Conservation (phyloP, 352 stramenopile species). For the Pythium dissotocum region DNA sequence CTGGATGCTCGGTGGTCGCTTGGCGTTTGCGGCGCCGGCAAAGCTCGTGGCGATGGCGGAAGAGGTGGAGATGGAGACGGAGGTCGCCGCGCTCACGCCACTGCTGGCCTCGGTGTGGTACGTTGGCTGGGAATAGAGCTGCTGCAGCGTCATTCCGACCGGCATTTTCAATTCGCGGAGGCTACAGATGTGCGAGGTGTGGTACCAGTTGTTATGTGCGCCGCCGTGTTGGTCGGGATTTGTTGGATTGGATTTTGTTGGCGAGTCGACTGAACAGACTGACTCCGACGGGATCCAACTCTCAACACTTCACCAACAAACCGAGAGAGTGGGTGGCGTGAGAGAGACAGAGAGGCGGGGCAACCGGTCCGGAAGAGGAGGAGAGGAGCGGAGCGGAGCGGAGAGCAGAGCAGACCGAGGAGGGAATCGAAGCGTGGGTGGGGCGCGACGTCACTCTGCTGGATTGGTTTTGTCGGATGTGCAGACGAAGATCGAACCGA, state of each 20-base stretch:
- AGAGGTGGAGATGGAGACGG: background rate
- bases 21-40: background rate
- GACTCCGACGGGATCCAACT: conserved; percentile 4
- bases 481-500: conserved; percentile 26
- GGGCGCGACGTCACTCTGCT: conserved; percentile 1
- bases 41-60: background rate
- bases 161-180: conserved; percentile 11
- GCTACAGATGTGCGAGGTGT: background rate
- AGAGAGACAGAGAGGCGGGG: background rate
- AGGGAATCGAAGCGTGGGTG: conserved; percentile 23
- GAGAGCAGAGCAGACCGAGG: background rate
- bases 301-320: background rate
- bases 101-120: conserved; percentile 26
- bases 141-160: conserved; percentile 72
- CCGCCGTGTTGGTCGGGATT: conserved; percentile 3
- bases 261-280: background rate
- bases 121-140: conserved; percentile 58
- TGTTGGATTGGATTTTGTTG: conserved; percentile 1
- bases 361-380: background rate
- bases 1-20: conserved; percentile 16
- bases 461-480: conserved; percentile 12
- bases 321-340: background rate
- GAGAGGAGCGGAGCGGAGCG: background rate
- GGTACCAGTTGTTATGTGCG: conserved; percentile 5
- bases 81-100: conserved; percentile 1